Conservation (phyloP, 352 stramenopile genomes). For the Elongisporangium undulatum region DNA sequence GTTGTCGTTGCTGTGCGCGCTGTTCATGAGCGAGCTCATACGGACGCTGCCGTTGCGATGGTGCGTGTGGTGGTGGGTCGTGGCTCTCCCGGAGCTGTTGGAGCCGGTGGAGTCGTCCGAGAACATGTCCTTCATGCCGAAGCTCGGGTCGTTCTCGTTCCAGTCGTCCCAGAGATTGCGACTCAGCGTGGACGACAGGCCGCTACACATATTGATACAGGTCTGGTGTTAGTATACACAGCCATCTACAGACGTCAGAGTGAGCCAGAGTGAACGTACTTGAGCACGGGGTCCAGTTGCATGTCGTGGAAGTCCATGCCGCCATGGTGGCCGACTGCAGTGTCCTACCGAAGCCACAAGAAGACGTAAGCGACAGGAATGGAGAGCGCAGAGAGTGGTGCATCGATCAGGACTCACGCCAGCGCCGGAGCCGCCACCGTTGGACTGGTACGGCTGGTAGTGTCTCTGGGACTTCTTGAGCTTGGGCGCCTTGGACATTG, state of each 20-base stretch:
- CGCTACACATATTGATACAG: slow-evolving; percentile 24
- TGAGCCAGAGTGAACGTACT: slow-evolving; percentile 27
- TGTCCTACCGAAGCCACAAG: neutral
- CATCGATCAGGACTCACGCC: neutral
- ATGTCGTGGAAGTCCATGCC: slow-evolving; percentile 48
- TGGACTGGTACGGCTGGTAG: slow-evolving; percentile 77
- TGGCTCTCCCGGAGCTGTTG: slow-evolving; percentile 20
- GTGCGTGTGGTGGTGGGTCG: slow-evolving; percentile 12
- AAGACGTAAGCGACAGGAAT: neutral
- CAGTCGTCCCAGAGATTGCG: slow-evolving; percentile 88
- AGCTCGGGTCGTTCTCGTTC: slow-evolving; percentile 73
- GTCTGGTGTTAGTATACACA: slow-evolving; percentile 3
- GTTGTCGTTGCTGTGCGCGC: slow-evolving; percentile 10
- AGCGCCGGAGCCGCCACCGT: slow-evolving; percentile 6
- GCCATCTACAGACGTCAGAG: neutral
- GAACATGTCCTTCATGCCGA: slow-evolving; percentile 71
- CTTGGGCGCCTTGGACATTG: slow-evolving; percentile 81
- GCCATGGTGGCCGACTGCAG: slow-evolving; percentile 19
- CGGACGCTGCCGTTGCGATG: neutral
- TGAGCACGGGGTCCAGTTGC: slow-evolving; percentile 66
- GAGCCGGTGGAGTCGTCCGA: slow-evolving; percentile 28
- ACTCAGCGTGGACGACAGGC: slow-evolving; percentile 73
- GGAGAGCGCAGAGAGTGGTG: neutral
- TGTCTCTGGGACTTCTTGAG: slow-evolving; percentile 66
- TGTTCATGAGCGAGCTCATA: neutral